A percentile compares a stretch with the other conserved stretches of the same genome.
Evolutionary conservation across 805 yeast species (phyloP).

Genomic region (Lipomyces spencermartinsiae): DNA sequence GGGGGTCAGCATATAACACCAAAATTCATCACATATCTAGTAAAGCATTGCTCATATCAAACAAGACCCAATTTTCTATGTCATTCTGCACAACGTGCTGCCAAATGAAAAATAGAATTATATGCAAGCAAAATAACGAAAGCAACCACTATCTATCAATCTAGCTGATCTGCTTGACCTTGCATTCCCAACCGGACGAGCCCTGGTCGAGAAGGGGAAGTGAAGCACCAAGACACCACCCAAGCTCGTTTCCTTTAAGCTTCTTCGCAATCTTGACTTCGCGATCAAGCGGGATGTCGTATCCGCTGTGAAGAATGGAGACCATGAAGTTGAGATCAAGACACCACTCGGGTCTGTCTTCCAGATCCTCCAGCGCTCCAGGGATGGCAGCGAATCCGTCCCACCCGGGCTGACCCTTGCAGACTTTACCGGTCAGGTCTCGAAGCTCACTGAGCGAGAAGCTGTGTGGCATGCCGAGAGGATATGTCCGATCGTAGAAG

Average conservation of each 20-base stretch:
- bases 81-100: not conserved
- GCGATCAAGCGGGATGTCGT: slow-evolving; percentile 87
- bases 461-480: slow-evolving; percentile 91
- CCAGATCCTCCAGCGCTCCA: slow-evolving; percentile 68
- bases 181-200: slow-evolving; percentile 73
- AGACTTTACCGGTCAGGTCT: slow-evolving; percentile 81
- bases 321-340: slow-evolving; percentile 89
- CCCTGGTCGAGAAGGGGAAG: slow-evolving; percentile 78
- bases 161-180: slow-evolving; percentile 35
- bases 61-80: no score
- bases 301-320: slow-evolving; percentile 91
- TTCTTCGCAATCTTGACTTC: slow-evolving; percentile 92
- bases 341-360: slow-evolving; percentile 92
- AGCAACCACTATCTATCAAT: not conserved
- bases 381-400: slow-evolving; percentile 69
- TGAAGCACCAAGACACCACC: slow-evolving; percentile 99
- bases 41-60: no score
- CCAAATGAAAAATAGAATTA: not conserved
- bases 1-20: no score
- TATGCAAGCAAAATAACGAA: not conserved
- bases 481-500: slow-evolving; percentile 93
- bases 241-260: slow-evolving; percentile 87
- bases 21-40: no score
- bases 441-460: slow-evolving; percentile 85
- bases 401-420: slow-evolving; percentile 84